Conservation (phyloP, 495 filamentous ascomycete species). For the Neurospora tetrasperma region DNA sequence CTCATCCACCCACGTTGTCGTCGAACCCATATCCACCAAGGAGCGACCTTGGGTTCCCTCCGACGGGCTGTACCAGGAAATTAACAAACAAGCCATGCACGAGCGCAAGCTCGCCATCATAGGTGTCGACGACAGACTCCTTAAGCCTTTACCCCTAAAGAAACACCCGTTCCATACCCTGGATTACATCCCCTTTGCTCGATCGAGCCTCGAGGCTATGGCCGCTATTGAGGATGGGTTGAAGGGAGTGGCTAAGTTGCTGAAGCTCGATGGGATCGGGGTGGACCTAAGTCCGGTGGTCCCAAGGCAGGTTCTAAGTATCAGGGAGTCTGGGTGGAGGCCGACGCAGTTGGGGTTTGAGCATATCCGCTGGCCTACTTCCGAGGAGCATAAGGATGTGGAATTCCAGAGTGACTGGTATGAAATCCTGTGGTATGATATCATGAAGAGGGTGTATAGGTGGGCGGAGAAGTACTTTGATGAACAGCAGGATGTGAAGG, state of each 20-base stretch:
- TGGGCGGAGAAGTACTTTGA: conserved; percentile 10
- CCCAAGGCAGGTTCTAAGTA: background rate
- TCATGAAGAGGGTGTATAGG: conserved; percentile 4
- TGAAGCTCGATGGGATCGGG: background rate
- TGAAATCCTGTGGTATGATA: conserved; percentile 8
- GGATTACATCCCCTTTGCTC: background rate
- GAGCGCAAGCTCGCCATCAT: background rate
- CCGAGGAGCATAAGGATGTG: background rate
- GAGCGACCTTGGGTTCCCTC: background rate
- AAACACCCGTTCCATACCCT: background rate
- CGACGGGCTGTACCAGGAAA: background rate
- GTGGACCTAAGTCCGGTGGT: background rate
- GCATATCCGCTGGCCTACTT: background rate
- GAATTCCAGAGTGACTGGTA: conserved; percentile 11
- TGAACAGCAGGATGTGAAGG: background rate
- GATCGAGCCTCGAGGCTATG: background rate
- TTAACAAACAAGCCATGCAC: background rate
- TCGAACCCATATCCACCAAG: background rate
- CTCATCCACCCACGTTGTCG: background rate
- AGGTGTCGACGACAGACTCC: background rate
- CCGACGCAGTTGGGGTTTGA: conserved; percentile 11
- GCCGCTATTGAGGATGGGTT: background rate
- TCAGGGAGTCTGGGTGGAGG: conserved; percentile 2
- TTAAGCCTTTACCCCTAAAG: background rate
- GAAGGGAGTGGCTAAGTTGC: background rate